These are phyloP conservation scores for Gloeopeniophorella convolvens DNA, from an alignment of 768 basidiomycete genomes.

Conservation along the genomic window DNA sequence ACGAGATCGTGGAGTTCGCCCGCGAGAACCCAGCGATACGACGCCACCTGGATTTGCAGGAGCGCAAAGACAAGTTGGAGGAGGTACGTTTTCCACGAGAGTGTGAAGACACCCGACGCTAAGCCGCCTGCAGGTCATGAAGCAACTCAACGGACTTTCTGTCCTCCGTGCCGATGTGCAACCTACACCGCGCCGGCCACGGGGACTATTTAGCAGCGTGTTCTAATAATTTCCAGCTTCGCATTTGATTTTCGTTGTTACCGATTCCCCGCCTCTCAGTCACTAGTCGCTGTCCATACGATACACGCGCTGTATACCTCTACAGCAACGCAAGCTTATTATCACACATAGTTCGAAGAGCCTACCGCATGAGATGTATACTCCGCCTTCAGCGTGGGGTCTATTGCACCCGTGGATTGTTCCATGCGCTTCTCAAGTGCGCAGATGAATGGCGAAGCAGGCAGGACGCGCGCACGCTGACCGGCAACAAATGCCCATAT, in stretches of 20 bases:
- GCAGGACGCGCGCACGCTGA: no score
- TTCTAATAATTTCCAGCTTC: slow-evolving; percentile 37
- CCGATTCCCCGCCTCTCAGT: not conserved
- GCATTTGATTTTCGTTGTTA: not conserved
- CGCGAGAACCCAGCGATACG: slow-evolving; percentile 90
- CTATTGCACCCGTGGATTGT: no score
- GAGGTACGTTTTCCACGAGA: slow-evolving; percentile 45
- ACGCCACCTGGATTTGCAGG: slow-evolving; percentile 88
- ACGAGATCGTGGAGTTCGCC: slow-evolving; percentile 86
- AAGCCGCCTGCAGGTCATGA: slow-evolving; percentile 65
- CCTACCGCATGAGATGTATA: no score
- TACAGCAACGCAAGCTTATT: slow-evolving; percentile 4
- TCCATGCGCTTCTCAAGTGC: no score
- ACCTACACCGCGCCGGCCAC: slow-evolving; percentile 62
- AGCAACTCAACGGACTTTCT: slow-evolving; percentile 87
- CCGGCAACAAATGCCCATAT: not conserved
- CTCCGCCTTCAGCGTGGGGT: no score
- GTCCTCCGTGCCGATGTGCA: slow-evolving; percentile 81
- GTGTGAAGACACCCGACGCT: not conserved
- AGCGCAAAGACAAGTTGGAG: slow-evolving; percentile 95
- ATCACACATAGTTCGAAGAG: no score
- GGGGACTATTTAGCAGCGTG: slow-evolving; percentile 74
- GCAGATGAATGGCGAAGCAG: no score
- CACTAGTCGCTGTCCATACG: not conserved
- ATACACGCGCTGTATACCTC: not conserved